Evolutionary conservation across 2,329 filamentous ascomycete species (phyloP).

Genomic region (Elsinoe perseae): DNA sequence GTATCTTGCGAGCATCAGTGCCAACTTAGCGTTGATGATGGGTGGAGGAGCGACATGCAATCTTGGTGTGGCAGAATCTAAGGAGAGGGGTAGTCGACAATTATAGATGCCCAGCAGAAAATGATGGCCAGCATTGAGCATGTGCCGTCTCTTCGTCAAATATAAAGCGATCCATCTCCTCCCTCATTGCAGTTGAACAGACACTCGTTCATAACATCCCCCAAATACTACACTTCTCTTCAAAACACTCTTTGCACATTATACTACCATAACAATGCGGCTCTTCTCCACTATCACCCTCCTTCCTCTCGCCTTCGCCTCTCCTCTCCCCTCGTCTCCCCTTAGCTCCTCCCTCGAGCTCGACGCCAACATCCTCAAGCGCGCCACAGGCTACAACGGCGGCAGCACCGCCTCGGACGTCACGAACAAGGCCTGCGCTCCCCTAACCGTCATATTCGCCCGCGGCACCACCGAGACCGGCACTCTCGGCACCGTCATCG

Average conservation of each 20-base stretch:
- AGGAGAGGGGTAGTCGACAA: not conserved
- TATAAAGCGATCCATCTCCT: not conserved
- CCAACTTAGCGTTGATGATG: not conserved
- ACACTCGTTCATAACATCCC: not conserved
- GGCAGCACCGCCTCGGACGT: constrained; percentile 19
- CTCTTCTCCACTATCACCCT: not conserved
- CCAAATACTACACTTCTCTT: not conserved
- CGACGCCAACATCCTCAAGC: constrained; percentile 2
- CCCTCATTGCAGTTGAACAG: not conserved
- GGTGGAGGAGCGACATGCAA: not conserved
- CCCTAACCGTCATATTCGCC: constrained; percentile 49
- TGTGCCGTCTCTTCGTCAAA: not conserved
- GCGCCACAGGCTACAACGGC: constrained; percentile 2
- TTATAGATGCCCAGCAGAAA: too few species aligned
- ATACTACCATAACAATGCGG: not conserved
- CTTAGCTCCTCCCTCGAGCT: not conserved
- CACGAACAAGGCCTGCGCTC: constrained; percentile 32
- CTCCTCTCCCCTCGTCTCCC: not conserved
- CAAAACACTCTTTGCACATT: not conserved
- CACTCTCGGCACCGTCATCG: constrained; percentile 35
- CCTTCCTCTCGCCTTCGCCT: constrained; percentile 1
- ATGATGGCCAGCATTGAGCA: too few species aligned
- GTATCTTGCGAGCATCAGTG: not conserved
- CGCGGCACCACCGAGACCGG: constrained; percentile 48
- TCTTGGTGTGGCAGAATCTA: not conserved